Conservation (phyloP, 371 early-diverging fungal genomes). For the Mortierella sp. region DNA sequence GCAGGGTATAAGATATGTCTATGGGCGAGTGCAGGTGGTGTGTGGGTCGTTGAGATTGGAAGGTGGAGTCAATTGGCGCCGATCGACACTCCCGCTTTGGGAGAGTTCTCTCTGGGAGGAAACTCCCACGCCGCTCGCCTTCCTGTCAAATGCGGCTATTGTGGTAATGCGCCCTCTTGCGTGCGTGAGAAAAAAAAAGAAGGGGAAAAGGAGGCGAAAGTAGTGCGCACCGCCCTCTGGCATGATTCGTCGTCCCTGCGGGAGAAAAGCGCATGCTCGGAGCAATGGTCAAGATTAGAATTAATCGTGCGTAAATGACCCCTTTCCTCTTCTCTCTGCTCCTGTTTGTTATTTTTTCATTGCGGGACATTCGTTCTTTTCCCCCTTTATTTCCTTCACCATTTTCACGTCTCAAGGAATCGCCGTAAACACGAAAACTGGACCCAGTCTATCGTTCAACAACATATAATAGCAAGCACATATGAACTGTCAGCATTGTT, state of each 20-base stretch:
- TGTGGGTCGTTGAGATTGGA: slow-evolving; percentile 28
- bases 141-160: too few relatives aligned
- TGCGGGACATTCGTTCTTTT: background rate
- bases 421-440: slow-evolving; percentile 49
- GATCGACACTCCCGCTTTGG: background rate
- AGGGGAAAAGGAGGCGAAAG: background rate
- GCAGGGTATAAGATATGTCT: background rate
- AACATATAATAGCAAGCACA: background rate
- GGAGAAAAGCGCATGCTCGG: background rate
- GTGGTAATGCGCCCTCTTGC: background rate
- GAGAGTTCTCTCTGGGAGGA: too few relatives aligned
- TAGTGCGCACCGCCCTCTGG: background rate
- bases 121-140: background rate
- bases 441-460: slow-evolving; percentile 36
- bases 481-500: background rate
- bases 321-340: background rate
- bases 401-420: slow-evolving; percentile 41
- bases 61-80: slow-evolving; percentile 32
- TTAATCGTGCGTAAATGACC: background rate
- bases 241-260: background rate
- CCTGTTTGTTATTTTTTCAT: background rate
- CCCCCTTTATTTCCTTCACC: background rate
- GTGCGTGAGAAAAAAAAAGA: too few relatives aligned
- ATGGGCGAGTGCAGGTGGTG: background rate
- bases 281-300: slow-evolving; percentile 6